These are phyloP conservation scores for Backusella luteola DNA, from an alignment of 192 early-diverging fungal genomes.

Conservation along the genomic window DNA sequence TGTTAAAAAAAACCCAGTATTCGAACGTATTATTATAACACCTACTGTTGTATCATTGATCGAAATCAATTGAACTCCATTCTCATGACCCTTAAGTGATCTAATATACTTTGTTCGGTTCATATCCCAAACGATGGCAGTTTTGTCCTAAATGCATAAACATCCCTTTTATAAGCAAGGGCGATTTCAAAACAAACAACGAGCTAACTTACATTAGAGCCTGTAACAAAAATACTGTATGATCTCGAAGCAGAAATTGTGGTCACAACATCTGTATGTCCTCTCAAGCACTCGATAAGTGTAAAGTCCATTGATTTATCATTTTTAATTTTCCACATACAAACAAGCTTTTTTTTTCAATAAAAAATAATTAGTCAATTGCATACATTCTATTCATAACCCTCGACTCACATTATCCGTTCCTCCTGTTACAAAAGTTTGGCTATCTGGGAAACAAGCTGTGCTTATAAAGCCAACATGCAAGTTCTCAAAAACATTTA, in stretches of 20 bases:
- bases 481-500: slow-evolving; percentile 60
- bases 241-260: slow-evolving; percentile 51
- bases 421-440: slow-evolving; percentile 60
- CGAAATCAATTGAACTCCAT: slow-evolving; percentile 45
- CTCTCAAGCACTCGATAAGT: slow-evolving; percentile 54
- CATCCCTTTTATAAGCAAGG: background rate
- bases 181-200: background rate
- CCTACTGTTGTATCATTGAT: slow-evolving; percentile 63
- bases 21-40: background rate
- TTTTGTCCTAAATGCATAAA: slow-evolving; percentile 46
- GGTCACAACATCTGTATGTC: slow-evolving; percentile 54
- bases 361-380: background rate
- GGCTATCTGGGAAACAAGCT: slow-evolving; percentile 56
- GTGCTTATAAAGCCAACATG: slow-evolving; percentile 58
- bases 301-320: slow-evolving; percentile 45
- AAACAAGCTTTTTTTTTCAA: slow-evolving; percentile 46
- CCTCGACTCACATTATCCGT: slow-evolving; percentile 43
- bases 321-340: slow-evolving; percentile 55
- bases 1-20: background rate
- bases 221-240: slow-evolving; percentile 59
- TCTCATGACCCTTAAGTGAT: slow-evolving; percentile 52
- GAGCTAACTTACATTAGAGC: slow-evolving; percentile 41
- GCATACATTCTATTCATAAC: background rate
- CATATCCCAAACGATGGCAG: slow-evolving; percentile 64
- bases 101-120: slow-evolving; percentile 63